Evolutionary conservation across 2,329 filamentous ascomycete genomes (phyloP).

Genomic region (Chrysoporthe puriensis): DNA sequence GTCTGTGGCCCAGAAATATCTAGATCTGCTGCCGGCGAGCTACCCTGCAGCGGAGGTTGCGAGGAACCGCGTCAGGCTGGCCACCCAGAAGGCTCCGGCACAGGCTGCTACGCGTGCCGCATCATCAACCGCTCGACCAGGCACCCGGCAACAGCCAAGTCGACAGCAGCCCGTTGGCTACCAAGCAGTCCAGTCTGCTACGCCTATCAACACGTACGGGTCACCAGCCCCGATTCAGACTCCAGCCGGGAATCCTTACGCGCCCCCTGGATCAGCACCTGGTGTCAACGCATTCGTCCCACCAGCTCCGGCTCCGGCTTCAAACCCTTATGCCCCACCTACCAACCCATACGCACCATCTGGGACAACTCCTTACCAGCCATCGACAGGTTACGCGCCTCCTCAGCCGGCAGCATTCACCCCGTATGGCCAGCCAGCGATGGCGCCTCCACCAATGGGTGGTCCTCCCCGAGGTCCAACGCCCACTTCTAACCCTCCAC

Average conservation of each 20-base stretch:
- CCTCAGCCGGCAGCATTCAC: slow-evolving; percentile 39
- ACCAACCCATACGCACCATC: slow-evolving; percentile 38
- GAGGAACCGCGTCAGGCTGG: slow-evolving; percentile 80
- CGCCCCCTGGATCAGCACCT: slow-evolving; percentile 30
- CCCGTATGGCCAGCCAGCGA: slow-evolving; percentile 43
- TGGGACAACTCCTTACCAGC: slow-evolving; percentile 35
- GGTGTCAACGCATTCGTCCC: slow-evolving; percentile 37
- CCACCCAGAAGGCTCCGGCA: slow-evolving; percentile 64
- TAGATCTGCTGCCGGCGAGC: slow-evolving; percentile 79
- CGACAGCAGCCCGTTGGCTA: slow-evolving; percentile 49
- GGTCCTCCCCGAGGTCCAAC: slow-evolving; percentile 61
- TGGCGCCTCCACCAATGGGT: slow-evolving; percentile 38
- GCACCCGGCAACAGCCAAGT: slow-evolving; percentile 42
- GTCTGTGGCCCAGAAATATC: slow-evolving; percentile 84
- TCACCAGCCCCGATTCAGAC: slow-evolving; percentile 31
- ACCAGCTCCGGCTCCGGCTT: slow-evolving; percentile 33
- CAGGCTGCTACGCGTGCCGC: slow-evolving; percentile 42
- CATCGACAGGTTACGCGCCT: slow-evolving; percentile 20
- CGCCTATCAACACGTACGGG: slow-evolving; percentile 41
- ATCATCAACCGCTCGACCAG: slow-evolving; percentile 36
- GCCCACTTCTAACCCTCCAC: slow-evolving; percentile 68
- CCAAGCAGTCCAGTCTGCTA: slow-evolving; percentile 49
- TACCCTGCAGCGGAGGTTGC: slow-evolving; percentile 89
- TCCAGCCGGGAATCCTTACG: slow-evolving; percentile 16
- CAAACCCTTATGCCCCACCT: slow-evolving; percentile 41